Percentiles rank a stretch among this genome's conserved stretches.
Evolutionary conservation across 192 early-diverging fungal species (phyloP).

Genomic region (Linnemannia elongata): DNA sequence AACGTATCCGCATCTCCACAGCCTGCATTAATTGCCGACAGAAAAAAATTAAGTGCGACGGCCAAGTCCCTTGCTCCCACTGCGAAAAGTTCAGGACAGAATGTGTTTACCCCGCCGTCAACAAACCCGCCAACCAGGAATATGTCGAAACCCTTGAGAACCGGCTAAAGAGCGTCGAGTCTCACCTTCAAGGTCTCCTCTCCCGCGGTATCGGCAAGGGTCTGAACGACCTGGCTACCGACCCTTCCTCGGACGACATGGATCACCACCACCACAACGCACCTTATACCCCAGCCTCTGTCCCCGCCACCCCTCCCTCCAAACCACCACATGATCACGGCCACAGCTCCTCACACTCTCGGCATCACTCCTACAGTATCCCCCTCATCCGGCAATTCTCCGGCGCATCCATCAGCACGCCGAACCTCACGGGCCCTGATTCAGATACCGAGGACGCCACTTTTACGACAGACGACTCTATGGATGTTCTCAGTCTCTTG

Average conservation of each 20-base stretch:
- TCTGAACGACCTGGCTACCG: neutral
- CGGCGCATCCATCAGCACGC: slow-evolving; percentile 31
- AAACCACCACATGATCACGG: slow-evolving; percentile 15
- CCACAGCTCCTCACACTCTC: slow-evolving; percentile 7
- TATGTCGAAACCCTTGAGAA: slow-evolving; percentile 58
- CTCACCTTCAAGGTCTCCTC: slow-evolving; percentile 48
- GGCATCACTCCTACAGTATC: neutral
- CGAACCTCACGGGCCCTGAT: slow-evolving; percentile 20
- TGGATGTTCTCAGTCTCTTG: slow-evolving; percentile 37
- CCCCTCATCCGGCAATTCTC: slow-evolving; percentile 32
- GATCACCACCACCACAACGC: slow-evolving; percentile 5
- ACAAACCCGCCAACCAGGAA: slow-evolving; percentile 53
- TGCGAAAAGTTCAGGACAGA: slow-evolving; percentile 55
- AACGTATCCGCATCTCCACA: slow-evolving; percentile 60
- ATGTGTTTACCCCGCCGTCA: slow-evolving; percentile 39
- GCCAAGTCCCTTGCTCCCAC: slow-evolving; percentile 55
- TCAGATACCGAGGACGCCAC: slow-evolving; percentile 22
- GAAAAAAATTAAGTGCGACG: slow-evolving; percentile 63
- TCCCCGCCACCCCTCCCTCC: slow-evolving; percentile 47
- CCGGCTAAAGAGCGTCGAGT: slow-evolving; percentile 49
- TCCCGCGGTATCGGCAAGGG: slow-evolving; percentile 46
- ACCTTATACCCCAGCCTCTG: slow-evolving; percentile 51
- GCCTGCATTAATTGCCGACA: slow-evolving; percentile 60
- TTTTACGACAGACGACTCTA: slow-evolving; percentile 35
- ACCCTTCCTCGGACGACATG: slow-evolving; percentile 10